Conservation (phyloP, 441 rosid species). For the Capsella rubella region DNA sequence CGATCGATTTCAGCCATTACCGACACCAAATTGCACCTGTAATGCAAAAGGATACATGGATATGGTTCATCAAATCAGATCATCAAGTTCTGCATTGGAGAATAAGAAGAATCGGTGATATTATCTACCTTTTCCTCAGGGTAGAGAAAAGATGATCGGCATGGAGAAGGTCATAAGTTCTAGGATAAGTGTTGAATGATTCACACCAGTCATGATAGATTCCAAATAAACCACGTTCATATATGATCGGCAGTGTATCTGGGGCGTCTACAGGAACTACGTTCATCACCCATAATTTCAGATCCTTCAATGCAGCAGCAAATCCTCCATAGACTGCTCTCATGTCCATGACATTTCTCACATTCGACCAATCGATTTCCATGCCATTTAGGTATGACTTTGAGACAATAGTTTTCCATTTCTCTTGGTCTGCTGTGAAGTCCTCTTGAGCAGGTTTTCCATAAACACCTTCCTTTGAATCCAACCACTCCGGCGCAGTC, state of each 20-base stretch:
- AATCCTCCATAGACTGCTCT: conserved; percentile 70
- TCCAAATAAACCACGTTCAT: conserved; percentile 53
- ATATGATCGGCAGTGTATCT: conserved; percentile 55
- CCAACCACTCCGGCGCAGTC: conserved; percentile 61
- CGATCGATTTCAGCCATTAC: conserved; percentile 67
- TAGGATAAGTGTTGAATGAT: conserved; percentile 67
- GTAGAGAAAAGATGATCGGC: conserved; percentile 66
- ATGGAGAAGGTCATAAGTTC: conserved; percentile 74
- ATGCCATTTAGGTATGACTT: conserved; percentile 55
- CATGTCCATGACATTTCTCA: conserved; percentile 73
- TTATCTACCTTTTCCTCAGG: conserved; percentile 51
- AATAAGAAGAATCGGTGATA: not conserved
- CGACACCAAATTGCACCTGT: conserved; percentile 58
- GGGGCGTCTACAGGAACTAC: conserved; percentile 51
- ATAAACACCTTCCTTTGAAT: conserved; percentile 60
- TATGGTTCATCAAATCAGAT: not conserved
- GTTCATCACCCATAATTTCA: conserved; percentile 69
- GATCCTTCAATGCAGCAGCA: conserved; percentile 65
- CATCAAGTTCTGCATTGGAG: conserved; percentile 13
- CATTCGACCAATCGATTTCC: conserved; percentile 59
- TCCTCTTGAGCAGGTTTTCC: conserved; percentile 67
- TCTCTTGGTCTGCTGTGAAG: conserved; percentile 54
- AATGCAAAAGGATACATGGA: conserved; percentile 31
- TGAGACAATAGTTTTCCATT: conserved; percentile 61
- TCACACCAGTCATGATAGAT: conserved; percentile 68